Evolutionary conservation across 768 basidiomycete genomes (phyloP).

Genomic region (Boletus sensibilis): DNA sequence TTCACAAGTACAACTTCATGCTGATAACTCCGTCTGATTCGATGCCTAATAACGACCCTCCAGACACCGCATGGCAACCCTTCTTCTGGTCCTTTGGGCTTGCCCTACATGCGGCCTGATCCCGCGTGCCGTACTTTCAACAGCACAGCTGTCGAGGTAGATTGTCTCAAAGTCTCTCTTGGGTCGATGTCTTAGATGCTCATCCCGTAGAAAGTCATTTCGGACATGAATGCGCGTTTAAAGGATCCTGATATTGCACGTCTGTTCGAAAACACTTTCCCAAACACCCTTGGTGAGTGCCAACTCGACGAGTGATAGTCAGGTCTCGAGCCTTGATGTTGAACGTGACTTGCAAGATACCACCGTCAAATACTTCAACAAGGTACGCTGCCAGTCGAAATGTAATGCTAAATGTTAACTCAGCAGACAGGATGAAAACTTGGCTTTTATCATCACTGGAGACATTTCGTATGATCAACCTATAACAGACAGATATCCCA

Average conservation of each 20-base stretch:
- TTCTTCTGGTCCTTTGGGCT: conserved; percentile 57
- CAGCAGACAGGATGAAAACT: conserved; percentile 52
- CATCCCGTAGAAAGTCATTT: conserved; percentile 57
- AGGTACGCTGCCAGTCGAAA: conserved; percentile 35
- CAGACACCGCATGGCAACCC: conserved; percentile 59
- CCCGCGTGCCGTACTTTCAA: conserved; percentile 74
- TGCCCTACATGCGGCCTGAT: conserved; percentile 74
- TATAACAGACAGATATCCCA: not conserved
- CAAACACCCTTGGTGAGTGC: conserved; percentile 69
- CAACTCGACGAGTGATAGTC: not conserved
- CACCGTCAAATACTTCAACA: conserved; percentile 72
- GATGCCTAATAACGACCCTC: not conserved
- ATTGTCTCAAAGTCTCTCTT: not conserved
- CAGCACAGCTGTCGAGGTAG: conserved; percentile 71
- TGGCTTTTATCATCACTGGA: conserved; percentile 81
- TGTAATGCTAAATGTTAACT: conserved; percentile 3
- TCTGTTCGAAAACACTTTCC: conserved; percentile 80
- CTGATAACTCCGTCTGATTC: not conserved
- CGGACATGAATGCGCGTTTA: conserved; percentile 67
- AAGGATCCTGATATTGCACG: conserved; percentile 78
- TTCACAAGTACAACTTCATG: conserved; percentile 43
- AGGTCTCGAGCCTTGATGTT: not conserved
- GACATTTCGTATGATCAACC: conserved; percentile 65
- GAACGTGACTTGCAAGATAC: conserved; percentile 49
- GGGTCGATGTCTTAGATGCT: not conserved